Percentiles rank a stretch among this genome's conserved stretches.
Evolutionary conservation across 1,284 basidiomycete species (phyloP).

Genomic region (Sutorius eximius): DNA sequence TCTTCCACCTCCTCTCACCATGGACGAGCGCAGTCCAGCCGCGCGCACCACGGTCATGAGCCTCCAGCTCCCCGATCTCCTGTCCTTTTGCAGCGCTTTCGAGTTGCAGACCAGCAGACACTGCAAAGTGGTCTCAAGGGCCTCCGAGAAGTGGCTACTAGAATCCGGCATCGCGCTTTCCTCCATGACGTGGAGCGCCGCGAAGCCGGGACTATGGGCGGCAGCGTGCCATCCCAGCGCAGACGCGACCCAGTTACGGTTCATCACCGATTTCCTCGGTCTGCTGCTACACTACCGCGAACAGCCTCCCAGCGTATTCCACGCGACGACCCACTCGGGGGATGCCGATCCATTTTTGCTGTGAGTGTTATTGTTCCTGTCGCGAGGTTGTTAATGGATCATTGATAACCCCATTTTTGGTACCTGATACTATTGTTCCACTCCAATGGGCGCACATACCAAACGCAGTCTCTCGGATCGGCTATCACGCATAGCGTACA

Average conservation of each 20-base stretch:
- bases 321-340: background rate
- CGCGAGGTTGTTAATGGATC: background rate
- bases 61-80: constrained; percentile 61
- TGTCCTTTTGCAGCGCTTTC: constrained; percentile 44
- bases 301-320: background rate
- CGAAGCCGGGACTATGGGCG: constrained; percentile 54
- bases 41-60: constrained; percentile 32
- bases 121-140: constrained; percentile 45
- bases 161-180: constrained; percentile 23
- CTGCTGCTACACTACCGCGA: constrained; percentile 40
- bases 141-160: constrained; percentile 49
- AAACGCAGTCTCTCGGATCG: constrained; percentile 28
- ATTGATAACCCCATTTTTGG: constrained; percentile 1
- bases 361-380: constrained; percentile 19
- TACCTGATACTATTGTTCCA: constrained; percentile 1
- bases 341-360: constrained; percentile 15
- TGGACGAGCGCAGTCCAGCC: background rate
- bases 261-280: constrained; percentile 51
- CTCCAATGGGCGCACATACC: background rate
- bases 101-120: constrained; percentile 53
- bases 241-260: constrained; percentile 53
- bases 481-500: constrained; percentile 26
- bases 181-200: constrained; percentile 32
- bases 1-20: background rate
- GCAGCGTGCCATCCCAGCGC: constrained; percentile 57